These are phyloP conservation scores for Tilletiopsis washingtonensis DNA, from an alignment of 1,284 basidiomycete species.

Conservation along the genomic window DNA sequence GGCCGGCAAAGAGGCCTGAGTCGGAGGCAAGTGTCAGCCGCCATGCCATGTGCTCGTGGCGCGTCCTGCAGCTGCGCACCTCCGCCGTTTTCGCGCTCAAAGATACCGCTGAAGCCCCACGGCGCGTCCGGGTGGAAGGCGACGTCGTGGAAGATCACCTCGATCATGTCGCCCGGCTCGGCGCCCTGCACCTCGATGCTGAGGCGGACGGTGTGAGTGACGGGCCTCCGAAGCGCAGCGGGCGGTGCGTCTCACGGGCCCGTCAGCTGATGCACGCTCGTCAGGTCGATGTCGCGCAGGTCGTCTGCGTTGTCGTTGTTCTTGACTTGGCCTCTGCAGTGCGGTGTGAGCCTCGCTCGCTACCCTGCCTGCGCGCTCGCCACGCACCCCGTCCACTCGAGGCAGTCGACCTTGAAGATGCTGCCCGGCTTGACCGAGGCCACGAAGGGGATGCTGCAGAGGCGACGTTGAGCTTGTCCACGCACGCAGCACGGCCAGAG, in stretches of 20 bases:
- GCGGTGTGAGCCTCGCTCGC: background rate
- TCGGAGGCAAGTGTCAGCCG: constrained; percentile 69
- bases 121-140: constrained; percentile 66
- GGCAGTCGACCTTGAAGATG: constrained; percentile 67
- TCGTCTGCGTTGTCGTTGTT: constrained; percentile 51
- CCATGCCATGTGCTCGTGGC: constrained; percentile 51
- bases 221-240: too few relatives aligned
- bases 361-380: too few relatives aligned
- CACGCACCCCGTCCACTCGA: constrained; percentile 54
- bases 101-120: constrained; percentile 61
- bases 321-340: constrained; percentile 30
- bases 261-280: constrained; percentile 60
- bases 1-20: too few relatives aligned
- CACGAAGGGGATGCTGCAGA: too few relatives aligned
- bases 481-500: too few relatives aligned
- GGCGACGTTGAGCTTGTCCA: too few relatives aligned
- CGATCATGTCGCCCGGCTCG: constrained; percentile 68
- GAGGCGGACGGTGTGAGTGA: too few relatives aligned
- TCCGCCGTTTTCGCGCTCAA: constrained; percentile 45
- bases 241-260: too few relatives aligned
- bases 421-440: constrained; percentile 43
- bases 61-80: constrained; percentile 48
- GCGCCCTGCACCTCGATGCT: constrained; percentile 66
- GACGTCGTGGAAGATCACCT: constrained; percentile 70
- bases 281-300: constrained; percentile 51